Conservation (phyloP, 2,329 filamentous ascomycete species). For the Nectriaceae sp. region DNA sequence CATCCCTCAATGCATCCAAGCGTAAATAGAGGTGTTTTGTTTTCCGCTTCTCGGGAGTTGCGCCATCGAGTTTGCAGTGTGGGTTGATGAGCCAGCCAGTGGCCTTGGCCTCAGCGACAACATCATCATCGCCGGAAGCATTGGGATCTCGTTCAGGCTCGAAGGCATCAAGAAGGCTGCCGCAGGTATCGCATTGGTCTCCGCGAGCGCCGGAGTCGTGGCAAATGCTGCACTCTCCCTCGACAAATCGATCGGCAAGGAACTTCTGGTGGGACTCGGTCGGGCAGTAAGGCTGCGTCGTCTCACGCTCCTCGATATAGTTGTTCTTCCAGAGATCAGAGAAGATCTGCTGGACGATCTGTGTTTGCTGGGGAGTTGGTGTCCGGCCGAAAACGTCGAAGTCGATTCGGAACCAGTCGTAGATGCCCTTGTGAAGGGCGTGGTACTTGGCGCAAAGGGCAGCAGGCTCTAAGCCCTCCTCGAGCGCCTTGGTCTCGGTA, state of each 20-base stretch:
- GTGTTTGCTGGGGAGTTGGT: slow-evolving; percentile 83
- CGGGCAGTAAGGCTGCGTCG: slow-evolving; percentile 83
- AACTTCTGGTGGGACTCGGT: slow-evolving; percentile 70
- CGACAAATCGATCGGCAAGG: slow-evolving; percentile 83
- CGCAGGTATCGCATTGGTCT: slow-evolving; percentile 77
- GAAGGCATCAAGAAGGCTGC: slow-evolving; percentile 69
- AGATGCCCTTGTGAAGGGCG: slow-evolving; percentile 84
- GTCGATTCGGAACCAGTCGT: slow-evolving; percentile 93
- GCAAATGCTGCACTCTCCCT: slow-evolving; percentile 77
- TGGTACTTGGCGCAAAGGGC: slow-evolving; percentile 93
- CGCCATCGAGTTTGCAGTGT: slow-evolving; percentile 86
- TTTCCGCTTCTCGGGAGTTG: slow-evolving; percentile 74
- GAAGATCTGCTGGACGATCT: slow-evolving; percentile 93
- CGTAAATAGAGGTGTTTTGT: slow-evolving; percentile 93
- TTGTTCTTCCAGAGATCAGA: slow-evolving; percentile 84
- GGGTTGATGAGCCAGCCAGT: slow-evolving; percentile 71
- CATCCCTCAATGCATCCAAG: slow-evolving; percentile 78
- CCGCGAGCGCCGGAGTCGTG: slow-evolving; percentile 70
- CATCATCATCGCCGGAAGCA: slow-evolving; percentile 30
- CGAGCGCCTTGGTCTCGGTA: slow-evolving; percentile 92
- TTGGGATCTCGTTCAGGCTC: slow-evolving; percentile 50
- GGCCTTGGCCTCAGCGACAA: slow-evolving; percentile 37
- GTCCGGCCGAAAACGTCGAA: slow-evolving; percentile 97
- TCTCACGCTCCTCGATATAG: slow-evolving; percentile 83
- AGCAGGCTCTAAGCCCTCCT: slow-evolving; percentile 79